phyloP scores from a whole-genome alignment of 2,329 filamentous ascomycete genomes.

The Diaporthe sp. region DNA sequence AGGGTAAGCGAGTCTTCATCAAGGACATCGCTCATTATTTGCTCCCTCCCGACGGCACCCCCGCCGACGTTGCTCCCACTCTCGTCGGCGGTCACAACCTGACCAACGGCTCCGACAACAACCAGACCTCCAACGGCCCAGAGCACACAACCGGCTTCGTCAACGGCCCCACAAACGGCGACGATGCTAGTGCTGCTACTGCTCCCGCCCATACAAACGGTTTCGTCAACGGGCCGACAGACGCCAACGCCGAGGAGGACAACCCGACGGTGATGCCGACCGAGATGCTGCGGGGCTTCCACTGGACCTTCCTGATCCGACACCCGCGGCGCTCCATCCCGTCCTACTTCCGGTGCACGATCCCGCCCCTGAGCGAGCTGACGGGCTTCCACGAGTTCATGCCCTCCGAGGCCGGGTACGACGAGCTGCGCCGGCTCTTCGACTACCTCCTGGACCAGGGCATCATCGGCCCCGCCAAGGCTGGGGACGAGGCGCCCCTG shows the following conservation, averaged over 20 bases:
- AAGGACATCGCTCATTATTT: conserved; percentile 98
- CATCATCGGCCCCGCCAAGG: conserved; percentile 76
- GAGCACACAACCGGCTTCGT: conserved; percentile 42
- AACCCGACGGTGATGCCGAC: conserved; percentile 90
- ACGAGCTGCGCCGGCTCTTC: conserved; percentile 86
- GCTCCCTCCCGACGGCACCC: conserved; percentile 77
- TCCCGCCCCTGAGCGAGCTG: conserved; percentile 83
- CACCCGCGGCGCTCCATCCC: conserved; percentile 93
- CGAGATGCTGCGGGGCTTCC: conserved; percentile 80
- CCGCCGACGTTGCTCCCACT: conserved; percentile 81
- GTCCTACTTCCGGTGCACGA: conserved; percentile 93
- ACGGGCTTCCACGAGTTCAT: conserved; percentile 91
- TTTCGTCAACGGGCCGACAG: conserved; percentile 44
- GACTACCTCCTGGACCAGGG: conserved; percentile 80
- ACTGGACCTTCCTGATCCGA: conserved; percentile 96
- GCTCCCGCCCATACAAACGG: conserved; percentile 39
- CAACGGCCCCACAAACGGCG: conserved; percentile 42
- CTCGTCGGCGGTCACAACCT: conserved; percentile 67
- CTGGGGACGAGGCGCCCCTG: conserved; percentile 49
- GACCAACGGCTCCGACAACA: conserved; percentile 33
- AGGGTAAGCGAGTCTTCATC: conserved; percentile 95
- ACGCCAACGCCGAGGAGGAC: conserved; percentile 61
- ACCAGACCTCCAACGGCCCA: conserved; percentile 27
- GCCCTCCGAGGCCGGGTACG: conserved; percentile 89
- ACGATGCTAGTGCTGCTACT: conserved; percentile 34